These are phyloP conservation scores for Arxiozyma telluris DNA, from an alignment of 1,139 yeast species.

Conservation along the genomic window DNA sequence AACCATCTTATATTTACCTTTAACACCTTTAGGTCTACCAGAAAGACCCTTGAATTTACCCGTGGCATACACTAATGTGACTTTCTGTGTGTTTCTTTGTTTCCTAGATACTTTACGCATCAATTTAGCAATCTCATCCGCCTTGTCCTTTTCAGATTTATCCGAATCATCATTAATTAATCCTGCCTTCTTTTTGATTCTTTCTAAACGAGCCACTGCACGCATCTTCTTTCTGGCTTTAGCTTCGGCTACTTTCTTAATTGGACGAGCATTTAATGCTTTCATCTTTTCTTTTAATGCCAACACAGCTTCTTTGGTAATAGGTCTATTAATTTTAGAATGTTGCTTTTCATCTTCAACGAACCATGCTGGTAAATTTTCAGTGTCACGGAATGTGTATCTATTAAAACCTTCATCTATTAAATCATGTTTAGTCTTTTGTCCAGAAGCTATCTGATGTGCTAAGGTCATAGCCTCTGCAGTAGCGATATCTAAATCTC, in stretches of 20 bases:
- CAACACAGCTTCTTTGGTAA: conserved; percentile 91
- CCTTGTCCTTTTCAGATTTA: conserved; percentile 86
- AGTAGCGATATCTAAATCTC: conserved; percentile 74
- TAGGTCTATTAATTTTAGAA: conserved; percentile 79
- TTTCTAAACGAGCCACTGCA: conserved; percentile 80
- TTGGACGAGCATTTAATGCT: conserved; percentile 92
- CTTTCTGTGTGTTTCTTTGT: conserved; percentile 69
- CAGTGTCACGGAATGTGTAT: conserved; percentile 83
- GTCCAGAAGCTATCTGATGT: conserved; percentile 88
- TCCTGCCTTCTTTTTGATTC: conserved; percentile 89
- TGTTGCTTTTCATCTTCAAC: conserved; percentile 83
- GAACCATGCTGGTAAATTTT: conserved; percentile 93
- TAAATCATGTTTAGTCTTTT: conserved; percentile 71
- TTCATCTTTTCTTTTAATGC: conserved; percentile 85
- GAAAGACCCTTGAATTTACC: conserved; percentile 78
- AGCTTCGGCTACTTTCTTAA: conserved; percentile 95
- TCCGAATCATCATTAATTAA: conserved; percentile 79
- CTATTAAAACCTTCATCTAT: conserved; percentile 87
- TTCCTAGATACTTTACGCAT: conserved; percentile 77
- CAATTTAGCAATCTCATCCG: conserved; percentile 81
- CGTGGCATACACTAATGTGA: conserved; percentile 81
- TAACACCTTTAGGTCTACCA: conserved; percentile 95
- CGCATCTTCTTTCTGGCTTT: conserved; percentile 95
- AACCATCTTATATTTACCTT: conserved; percentile 98
- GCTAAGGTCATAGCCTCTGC: conserved; percentile 98